Percentiles rank a stretch among this genome's conserved stretches.
These are phyloP conservation scores for Aspergillus quadricinctus DNA, from an alignment of 2,329 filamentous ascomycete genomes.

Conservation along the genomic window DNA sequence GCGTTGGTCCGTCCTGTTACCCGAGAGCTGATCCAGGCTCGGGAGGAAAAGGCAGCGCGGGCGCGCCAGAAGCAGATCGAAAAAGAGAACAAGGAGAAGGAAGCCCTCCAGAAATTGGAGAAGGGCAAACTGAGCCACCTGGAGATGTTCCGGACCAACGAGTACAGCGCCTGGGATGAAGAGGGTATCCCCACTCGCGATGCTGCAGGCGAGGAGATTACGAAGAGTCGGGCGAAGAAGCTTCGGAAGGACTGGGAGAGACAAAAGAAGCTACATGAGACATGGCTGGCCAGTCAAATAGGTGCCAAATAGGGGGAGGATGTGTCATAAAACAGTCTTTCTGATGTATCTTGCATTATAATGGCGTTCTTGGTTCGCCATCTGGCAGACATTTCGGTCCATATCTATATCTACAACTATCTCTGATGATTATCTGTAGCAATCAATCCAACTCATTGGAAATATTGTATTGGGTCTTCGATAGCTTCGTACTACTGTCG, in stretches of 20 bases:
- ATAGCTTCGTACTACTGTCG: not conserved
- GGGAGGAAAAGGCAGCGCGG: slow-evolving; percentile 51
- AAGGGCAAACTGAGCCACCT: slow-evolving; percentile 55
- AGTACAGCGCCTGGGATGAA: slow-evolving; percentile 75
- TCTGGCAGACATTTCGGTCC: not conserved
- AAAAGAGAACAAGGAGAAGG: slow-evolving; percentile 46
- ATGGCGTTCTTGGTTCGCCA: not conserved
- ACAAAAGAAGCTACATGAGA: slow-evolving; percentile 65
- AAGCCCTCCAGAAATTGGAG: slow-evolving; percentile 42
- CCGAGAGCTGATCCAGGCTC: slow-evolving; percentile 51
- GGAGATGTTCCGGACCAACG: slow-evolving; percentile 55
- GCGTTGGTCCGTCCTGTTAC: slow-evolving; percentile 70
- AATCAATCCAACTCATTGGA: not conserved
- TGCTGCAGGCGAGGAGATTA: slow-evolving; percentile 71
- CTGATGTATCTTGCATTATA: not conserved
- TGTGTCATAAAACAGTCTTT: not conserved
- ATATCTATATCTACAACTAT: not conserved
- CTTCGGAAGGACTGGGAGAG: slow-evolving; percentile 83
- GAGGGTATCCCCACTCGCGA: slow-evolving; percentile 76
- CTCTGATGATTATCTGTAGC: not conserved
- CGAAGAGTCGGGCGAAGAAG: slow-evolving; percentile 77
- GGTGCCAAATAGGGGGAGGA: not conserved
- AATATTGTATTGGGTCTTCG: not conserved
- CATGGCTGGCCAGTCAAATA: not conserved
- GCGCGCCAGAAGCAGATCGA: slow-evolving; percentile 45